Percentiles rank a stretch among this genome's conserved stretches.
phyloP scores from a whole-genome alignment of 305 asterid species.

The Solanum chacoense region DNA sequence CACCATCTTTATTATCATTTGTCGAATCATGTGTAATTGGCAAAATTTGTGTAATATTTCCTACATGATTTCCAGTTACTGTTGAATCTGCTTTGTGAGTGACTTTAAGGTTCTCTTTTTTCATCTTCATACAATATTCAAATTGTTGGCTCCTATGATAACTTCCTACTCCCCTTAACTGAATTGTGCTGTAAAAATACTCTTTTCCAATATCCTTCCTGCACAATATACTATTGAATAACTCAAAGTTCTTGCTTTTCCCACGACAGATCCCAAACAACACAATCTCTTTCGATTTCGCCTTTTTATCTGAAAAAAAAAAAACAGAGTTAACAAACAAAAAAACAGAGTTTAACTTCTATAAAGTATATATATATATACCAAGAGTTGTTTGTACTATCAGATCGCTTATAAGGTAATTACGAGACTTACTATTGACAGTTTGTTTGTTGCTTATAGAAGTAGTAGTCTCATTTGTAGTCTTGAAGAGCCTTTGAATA shows the following conservation, averaged over 20 bases:
- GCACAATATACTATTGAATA: constrained; percentile 13
- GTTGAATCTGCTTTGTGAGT: constrained; percentile 22
- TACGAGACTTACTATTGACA: neutral
- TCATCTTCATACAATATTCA: constrained; percentile 30
- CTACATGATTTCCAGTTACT: neutral
- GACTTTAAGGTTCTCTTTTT: constrained; percentile 20
- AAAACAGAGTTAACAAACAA: neutral
- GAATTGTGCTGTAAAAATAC: constrained; percentile 29
- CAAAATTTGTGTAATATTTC: constrained; percentile 27
- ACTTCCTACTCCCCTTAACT: constrained; percentile 19
- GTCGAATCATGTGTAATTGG: constrained; percentile 21
- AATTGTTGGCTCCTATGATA: constrained; percentile 12
- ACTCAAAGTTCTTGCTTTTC: constrained; percentile 15
- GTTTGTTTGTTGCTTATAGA: constrained; percentile 3
- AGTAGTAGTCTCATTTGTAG: constrained; percentile 11
- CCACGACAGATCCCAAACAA: neutral
- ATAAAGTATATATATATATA: too few species aligned
- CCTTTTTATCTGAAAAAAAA: constrained; percentile 11
- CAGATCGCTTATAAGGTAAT: neutral
- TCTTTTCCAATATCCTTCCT: constrained; percentile 29
- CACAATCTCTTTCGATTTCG: constrained; percentile 10
- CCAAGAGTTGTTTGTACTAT: neutral
- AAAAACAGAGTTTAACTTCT: neutral
- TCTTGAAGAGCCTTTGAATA: constrained; percentile 29
- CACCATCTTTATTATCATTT: neutral